Evolutionary conservation across 2,329 filamentous ascomycete species (phyloP).

Genomic region (Trichoderma aggressivum): DNA sequence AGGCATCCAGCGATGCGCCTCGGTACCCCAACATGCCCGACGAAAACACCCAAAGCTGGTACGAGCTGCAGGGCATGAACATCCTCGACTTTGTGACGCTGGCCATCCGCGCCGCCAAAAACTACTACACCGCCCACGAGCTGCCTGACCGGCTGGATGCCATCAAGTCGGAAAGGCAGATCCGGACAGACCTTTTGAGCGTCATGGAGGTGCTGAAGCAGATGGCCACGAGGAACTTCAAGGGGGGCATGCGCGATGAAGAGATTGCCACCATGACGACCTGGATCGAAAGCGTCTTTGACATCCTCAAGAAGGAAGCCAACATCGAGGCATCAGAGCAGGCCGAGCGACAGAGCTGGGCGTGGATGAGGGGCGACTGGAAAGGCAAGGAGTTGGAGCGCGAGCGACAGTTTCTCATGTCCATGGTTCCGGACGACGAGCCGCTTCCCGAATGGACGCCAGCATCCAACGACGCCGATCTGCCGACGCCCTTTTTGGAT

Average conservation of each 20-base stretch:
- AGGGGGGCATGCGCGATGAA: conserved; percentile 72
- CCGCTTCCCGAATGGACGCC: conserved; percentile 67
- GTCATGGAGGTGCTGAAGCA: conserved; percentile 90
- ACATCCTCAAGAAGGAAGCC: conserved; percentile 73
- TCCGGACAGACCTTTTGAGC: conserved; percentile 77
- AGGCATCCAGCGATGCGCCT: conserved; percentile 28
- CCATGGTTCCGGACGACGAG: conserved; percentile 61
- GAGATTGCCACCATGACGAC: conserved; percentile 71
- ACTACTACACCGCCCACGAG: conserved; percentile 94
- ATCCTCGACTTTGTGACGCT: conserved; percentile 89
- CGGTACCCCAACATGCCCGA: conserved; percentile 41
- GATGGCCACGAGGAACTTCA: conserved; percentile 84
- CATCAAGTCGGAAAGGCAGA: conserved; percentile 82
- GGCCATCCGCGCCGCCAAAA: conserved; percentile 91
- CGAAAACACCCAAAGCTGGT: conserved; percentile 62
- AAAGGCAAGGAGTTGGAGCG: conserved; percentile 68
- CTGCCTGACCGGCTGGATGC: conserved; percentile 78
- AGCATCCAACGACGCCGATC: conserved; percentile 34
- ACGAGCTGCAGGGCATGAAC: conserved; percentile 87
- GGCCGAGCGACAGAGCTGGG: conserved; percentile 69
- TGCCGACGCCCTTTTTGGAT: conserved; percentile 70
- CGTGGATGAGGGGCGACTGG: conserved; percentile 81
- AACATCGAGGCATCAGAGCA: conserved; percentile 70
- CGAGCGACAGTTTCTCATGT: conserved; percentile 76
- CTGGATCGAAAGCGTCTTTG: conserved; percentile 78